A percentile compares a stretch with the other conserved stretches of the same genome.
Evolutionary conservation across 1,284 basidiomycete species (phyloP).

Genomic region (Ustilago xerochloae): DNA sequence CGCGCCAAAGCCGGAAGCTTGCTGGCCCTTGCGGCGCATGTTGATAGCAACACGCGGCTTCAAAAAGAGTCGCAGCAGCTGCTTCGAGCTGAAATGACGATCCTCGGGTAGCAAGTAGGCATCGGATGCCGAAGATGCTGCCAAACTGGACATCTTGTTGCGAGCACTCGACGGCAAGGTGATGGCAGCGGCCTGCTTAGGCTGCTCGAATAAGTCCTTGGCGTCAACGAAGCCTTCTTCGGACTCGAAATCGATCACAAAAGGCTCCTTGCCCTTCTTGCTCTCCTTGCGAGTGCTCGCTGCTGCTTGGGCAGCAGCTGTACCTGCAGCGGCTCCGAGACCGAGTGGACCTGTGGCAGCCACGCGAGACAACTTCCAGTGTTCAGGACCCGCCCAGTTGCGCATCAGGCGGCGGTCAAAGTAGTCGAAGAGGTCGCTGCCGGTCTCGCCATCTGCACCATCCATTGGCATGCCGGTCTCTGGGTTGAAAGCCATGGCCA

Average conservation of each 20-base stretch:
- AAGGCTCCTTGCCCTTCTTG: conserved; percentile 74
- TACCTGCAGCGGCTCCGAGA: conserved; percentile 20
- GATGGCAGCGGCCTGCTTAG: conserved; percentile 66
- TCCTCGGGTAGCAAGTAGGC: conserved; percentile 90
- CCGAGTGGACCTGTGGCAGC: conserved; percentile 34
- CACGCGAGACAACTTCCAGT: conserved; percentile 82
- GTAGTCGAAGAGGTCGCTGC: conserved; percentile 77
- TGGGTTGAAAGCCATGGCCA: conserved; percentile 78
- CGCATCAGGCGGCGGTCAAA: conserved; percentile 89
- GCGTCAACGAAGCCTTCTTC: conserved; percentile 74
- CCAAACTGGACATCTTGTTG: conserved; percentile 68
- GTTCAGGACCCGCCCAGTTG: conserved; percentile 98
- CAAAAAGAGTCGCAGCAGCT: conserved; percentile 89
- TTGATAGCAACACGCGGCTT: conserved; percentile 74
- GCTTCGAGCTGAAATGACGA: conserved; percentile 92
- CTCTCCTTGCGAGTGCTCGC: conserved; percentile 29
- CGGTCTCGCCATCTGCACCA: conserved; percentile 42
- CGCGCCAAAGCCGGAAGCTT: conserved; percentile 79
- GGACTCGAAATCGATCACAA: conserved; percentile 86
- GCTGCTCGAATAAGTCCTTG: conserved; percentile 80
- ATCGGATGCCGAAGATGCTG: conserved; percentile 33
- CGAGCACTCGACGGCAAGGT: conserved; percentile 68
- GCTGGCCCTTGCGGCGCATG: conserved; percentile 79
- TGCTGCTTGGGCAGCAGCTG: conserved; percentile 21
- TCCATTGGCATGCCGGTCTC: conserved; percentile 32